Percentiles rank a stretch among this genome's conserved stretches.
Evolutionary conservation across 768 basidiomycete genomes (phyloP).

Genomic region (Lepiota subincarnata): DNA sequence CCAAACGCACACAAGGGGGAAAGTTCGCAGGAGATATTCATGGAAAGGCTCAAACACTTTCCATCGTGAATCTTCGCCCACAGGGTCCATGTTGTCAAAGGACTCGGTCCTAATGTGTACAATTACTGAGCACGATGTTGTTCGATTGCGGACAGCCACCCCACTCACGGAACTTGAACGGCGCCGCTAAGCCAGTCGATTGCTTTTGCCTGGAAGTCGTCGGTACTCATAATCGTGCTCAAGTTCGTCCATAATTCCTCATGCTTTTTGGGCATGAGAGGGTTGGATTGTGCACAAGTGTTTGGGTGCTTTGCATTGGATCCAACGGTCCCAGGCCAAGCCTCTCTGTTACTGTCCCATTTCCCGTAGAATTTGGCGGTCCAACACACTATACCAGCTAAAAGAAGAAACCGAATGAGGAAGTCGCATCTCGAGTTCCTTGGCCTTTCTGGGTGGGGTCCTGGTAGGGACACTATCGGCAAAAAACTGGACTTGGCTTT

Average conservation of each 20-base stretch:
- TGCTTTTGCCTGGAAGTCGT: constrained; percentile 36
- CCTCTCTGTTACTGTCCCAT: not conserved
- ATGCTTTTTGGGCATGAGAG: constrained; percentile 36
- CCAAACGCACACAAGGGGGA: constrained; percentile 60
- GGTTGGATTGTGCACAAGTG: constrained; percentile 33
- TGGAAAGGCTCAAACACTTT: constrained; percentile 50
- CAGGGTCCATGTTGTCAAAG: constrained; percentile 44
- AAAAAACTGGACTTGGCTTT: not conserved
- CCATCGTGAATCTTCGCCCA: constrained; percentile 52
- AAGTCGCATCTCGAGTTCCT: not conserved
- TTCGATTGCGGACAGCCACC: not conserved
- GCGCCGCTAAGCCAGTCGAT: constrained; percentile 47
- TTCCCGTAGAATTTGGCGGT: not conserved
- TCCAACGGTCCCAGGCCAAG: not conserved
- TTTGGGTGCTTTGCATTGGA: not conserved
- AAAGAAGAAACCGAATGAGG: constrained; percentile 1
- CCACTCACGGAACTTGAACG: constrained; percentile 39
- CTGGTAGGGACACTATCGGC: not conserved
- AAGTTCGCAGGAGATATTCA: constrained; percentile 42
- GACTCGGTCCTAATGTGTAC: constrained; percentile 43
- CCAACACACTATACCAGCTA: not conserved
- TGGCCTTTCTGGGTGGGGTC: not conserved
- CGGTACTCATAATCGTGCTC: constrained; percentile 26
- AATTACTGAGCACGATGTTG: not conserved
- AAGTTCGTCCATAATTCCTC: constrained; percentile 32